Evolutionary conservation across 257 asterid species (phyloP), one percentile per base, ranked within the genome.

Genomic region (Apocynum venetum): DNA sequence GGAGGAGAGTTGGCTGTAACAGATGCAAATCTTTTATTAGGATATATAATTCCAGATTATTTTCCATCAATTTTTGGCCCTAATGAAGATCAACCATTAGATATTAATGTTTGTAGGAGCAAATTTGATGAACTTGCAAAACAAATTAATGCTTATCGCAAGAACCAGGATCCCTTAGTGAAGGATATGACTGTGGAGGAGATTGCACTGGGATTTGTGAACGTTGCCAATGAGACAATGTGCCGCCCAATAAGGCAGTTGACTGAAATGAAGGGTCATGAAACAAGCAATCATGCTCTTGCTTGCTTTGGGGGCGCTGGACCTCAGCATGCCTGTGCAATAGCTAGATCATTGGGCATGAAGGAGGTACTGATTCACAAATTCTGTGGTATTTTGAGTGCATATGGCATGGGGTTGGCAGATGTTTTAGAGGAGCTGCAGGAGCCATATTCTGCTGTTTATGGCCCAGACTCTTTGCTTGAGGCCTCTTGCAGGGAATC

Each of bases 301-400:
- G 99, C 97, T 77, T 95, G 98, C 86, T 95, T 95, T 76, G 99
- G 99, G 56, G 99, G 99, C 64, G 99, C 99, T 15, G 98, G 99
- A 40, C 99, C 99, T 38, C 99, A 95, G 74, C 98, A 95, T 82
- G 96, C 99, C 15, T 95, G 98, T 87, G 97, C 99, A 72, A 95
- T 95, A 82, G 98, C 99, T 64, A 86, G 99, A 85, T 93, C 97
- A 1, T 75, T 95, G 83, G 99, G 99, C 52, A 95, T 95, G 98
- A 93, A 91, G 80, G 98, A 95, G 83, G 98, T 93, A 41, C 84
- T 91, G 35, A 89, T 95, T 79, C 97, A 95, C 83, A 89, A 90
- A 85, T 91, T 88, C 79, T 95, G 99, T 84, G 99, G 99, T 77
- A 91, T 95, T 73, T 86, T 93, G 84, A 95, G 98, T 88, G 98